These are phyloP conservation scores for Pythium monospermum DNA, from an alignment of 352 stramenopile genomes.

Conservation along the genomic window DNA sequence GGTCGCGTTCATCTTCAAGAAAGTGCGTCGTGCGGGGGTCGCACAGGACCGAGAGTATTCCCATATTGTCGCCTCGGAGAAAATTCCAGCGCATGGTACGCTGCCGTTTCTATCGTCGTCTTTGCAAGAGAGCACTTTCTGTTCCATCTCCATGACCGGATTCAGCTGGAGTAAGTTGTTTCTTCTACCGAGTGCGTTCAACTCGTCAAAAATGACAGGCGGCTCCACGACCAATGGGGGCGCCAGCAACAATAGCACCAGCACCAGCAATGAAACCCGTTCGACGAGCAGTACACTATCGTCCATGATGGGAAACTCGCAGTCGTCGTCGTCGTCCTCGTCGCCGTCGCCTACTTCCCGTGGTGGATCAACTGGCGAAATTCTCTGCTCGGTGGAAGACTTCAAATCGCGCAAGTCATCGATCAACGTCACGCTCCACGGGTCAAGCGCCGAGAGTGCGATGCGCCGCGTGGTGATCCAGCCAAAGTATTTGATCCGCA, in stretches of 20 bases:
- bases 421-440: conserved; percentile 59
- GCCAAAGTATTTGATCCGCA: conserved; percentile 54
- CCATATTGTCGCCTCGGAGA: conserved; percentile 65
- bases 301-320: conserved; percentile 11
- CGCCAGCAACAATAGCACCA: not conserved
- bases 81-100: conserved; percentile 38
- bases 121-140: conserved; percentile 72
- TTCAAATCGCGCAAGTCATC: conserved; percentile 55
- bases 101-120: conserved; percentile 63
- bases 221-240: not conserved
- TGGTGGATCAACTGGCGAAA: no score
- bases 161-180: conserved; percentile 81
- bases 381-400: conserved; percentile 50
- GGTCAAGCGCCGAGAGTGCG: conserved; percentile 32
- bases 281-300: not conserved
- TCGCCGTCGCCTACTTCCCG: not conserved
- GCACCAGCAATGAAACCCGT: not conserved
- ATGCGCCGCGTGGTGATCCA: conserved; percentile 62
- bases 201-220: no score
- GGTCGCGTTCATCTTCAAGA: conserved; percentile 80
- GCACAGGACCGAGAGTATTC: conserved; percentile 62
- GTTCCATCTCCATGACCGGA: conserved; percentile 67
- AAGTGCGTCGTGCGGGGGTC: conserved; percentile 45
- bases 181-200: conserved; percentile 35
- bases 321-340: conserved; percentile 13